phyloP scores from a whole-genome alignment of 2,329 filamentous ascomycete species.

The Zasmidium angulare region DNA sequence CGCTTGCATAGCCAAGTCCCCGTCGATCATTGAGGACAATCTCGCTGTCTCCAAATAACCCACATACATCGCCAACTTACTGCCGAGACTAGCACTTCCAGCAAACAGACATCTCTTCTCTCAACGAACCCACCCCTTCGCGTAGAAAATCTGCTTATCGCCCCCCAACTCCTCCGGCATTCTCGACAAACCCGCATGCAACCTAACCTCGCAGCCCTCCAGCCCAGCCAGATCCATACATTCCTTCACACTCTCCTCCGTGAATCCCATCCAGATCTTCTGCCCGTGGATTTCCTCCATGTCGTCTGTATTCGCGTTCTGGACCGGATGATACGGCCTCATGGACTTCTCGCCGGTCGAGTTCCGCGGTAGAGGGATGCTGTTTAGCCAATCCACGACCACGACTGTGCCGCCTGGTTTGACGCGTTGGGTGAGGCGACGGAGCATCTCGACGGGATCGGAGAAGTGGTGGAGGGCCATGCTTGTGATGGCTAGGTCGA shows the following conservation, averaged over 20 bases:
- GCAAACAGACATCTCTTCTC: no score
- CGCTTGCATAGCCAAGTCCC: not conserved
- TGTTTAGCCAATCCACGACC: conserved; percentile 1
- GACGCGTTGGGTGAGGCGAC: not conserved
- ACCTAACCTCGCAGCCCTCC: not conserved
- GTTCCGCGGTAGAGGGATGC: not conserved
- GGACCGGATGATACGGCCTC: not conserved
- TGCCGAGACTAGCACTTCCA: no score
- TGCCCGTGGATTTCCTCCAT: not conserved
- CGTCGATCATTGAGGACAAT: not conserved
- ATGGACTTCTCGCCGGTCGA: not conserved
- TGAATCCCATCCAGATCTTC: conserved; percentile 8
- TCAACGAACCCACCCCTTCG: not conserved
- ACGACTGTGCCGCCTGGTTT: conserved; percentile 4
- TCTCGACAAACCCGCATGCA: not conserved
- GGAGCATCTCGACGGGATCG: conserved; percentile 4
- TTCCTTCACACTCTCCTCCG: not conserved
- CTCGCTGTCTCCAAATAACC: no score
- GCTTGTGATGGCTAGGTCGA: conserved; percentile 8
- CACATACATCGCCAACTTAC: no score
- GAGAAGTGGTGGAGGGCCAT: conserved; percentile 10
- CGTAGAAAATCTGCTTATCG: not conserved
- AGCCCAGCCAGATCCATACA: not conserved
- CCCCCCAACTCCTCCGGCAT: not conserved
- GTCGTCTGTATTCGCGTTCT: not conserved